Conservation (phyloP, 345 rosid genomes). For the Brassica carinata region DNA sequence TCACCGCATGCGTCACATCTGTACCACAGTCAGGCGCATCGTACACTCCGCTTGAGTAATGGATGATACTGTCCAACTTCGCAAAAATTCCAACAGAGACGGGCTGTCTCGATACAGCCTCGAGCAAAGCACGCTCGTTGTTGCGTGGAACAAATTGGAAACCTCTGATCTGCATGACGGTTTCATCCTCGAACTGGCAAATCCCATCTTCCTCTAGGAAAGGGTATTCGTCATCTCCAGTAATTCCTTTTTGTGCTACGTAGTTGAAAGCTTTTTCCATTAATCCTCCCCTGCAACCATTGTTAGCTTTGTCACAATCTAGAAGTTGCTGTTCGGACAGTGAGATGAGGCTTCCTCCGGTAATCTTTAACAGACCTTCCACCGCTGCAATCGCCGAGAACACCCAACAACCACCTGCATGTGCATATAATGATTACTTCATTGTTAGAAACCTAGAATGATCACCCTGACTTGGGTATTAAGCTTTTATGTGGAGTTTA, state of each 20-base stretch:
- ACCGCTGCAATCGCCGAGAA: conserved; percentile 61
- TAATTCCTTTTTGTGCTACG: conserved; percentile 17
- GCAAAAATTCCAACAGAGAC: conserved; percentile 48
- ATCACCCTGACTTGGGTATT: not conserved
- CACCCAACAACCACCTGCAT: conserved; percentile 65
- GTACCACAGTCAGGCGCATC: conserved; percentile 41
- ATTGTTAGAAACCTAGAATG: conserved; percentile 1
- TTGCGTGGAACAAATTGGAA: conserved; percentile 44
- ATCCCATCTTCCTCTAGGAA: conserved; percentile 42
- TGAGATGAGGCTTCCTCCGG: conserved; percentile 45
- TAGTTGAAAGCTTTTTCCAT: conserved; percentile 48
- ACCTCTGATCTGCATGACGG: conserved; percentile 41
- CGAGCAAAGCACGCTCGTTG: conserved; percentile 47
- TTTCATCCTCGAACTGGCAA: conserved; percentile 31
- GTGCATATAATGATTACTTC: not conserved
- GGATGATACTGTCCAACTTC: conserved; percentile 32
- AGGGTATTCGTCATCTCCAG: conserved; percentile 20
- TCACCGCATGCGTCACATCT: conserved; percentile 46
- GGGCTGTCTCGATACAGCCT: conserved; percentile 58
- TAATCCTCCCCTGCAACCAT: conserved; percentile 53
- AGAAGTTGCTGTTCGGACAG: conserved; percentile 62
- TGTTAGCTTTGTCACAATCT: conserved; percentile 47
- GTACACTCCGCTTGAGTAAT: conserved; percentile 52
- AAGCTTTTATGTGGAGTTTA: not conserved
- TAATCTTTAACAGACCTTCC: conserved; percentile 52